These are phyloP conservation scores for Pyricularia sp. DNA, from an alignment of 2,329 filamentous ascomycete species.

Conservation along the genomic window DNA sequence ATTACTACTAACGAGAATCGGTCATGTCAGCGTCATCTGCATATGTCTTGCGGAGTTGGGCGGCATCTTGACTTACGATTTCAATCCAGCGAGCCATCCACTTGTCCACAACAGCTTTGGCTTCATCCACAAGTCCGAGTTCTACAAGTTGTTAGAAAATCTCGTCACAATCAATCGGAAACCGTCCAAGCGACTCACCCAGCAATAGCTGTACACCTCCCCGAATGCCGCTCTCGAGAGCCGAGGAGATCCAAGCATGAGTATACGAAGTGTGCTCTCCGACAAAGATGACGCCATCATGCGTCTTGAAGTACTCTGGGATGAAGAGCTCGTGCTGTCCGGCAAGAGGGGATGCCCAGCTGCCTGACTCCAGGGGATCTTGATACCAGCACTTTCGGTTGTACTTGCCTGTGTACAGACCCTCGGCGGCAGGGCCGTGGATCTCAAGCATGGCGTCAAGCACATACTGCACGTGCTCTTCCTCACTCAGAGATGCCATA, in stretches of 20 bases:
- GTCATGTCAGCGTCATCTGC: neutral
- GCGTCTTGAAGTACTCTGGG: slow-evolving; percentile 63
- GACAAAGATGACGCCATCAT: slow-evolving; percentile 58
- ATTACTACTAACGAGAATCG: neutral
- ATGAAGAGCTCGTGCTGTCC: slow-evolving; percentile 63
- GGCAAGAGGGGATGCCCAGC: slow-evolving; percentile 50
- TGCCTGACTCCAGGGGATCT: slow-evolving; percentile 51
- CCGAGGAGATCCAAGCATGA: slow-evolving; percentile 61
- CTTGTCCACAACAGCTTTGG: slow-evolving; percentile 50
- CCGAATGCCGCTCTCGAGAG: slow-evolving; percentile 57
- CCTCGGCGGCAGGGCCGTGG: slow-evolving; percentile 49
- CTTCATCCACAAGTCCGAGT: slow-evolving; percentile 60
- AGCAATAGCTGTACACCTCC: slow-evolving; percentile 56
- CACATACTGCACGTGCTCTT: slow-evolving; percentile 53
- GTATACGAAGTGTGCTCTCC: slow-evolving; percentile 64
- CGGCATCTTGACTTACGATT: slow-evolving; percentile 19
- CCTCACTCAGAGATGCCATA: slow-evolving; percentile 39
- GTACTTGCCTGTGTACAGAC: slow-evolving; percentile 57
- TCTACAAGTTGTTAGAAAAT: slow-evolving; percentile 19
- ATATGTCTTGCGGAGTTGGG: neutral
- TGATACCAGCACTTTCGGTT: slow-evolving; percentile 57
- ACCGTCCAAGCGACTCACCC: slow-evolving; percentile 18
- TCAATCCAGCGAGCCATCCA: slow-evolving; percentile 64
- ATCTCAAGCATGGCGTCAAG: slow-evolving; percentile 58
- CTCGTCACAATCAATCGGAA: neutral